These are phyloP conservation scores for Fusarium tupiense DNA, from an alignment of 2,329 filamentous ascomycete genomes.

Conservation along the genomic window DNA sequence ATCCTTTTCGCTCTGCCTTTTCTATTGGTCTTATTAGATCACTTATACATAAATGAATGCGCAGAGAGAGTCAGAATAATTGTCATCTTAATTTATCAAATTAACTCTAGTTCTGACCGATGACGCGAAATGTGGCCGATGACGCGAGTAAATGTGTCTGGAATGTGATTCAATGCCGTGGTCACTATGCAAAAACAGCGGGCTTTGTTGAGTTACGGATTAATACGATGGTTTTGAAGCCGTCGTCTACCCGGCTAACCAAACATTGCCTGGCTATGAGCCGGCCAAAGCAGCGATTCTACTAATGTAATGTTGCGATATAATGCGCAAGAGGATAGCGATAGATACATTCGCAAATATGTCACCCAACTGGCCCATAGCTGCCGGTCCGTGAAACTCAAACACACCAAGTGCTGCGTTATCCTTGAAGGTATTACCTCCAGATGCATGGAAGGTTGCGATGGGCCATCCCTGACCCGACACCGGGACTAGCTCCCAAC, in stretches of 20 bases:
- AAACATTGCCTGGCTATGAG: background rate
- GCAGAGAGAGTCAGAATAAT: no score
- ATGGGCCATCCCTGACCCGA: background rate
- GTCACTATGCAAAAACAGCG: no score
- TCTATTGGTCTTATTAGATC: no score
- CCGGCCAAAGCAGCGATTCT: background rate
- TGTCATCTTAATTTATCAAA: no score
- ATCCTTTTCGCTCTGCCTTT: no score
- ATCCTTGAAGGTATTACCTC: background rate
- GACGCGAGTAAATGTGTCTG: rapidly evolving
- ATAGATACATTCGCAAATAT: background rate
- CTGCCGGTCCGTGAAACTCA: background rate
- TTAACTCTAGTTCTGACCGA: no score
- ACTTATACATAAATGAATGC: no score
- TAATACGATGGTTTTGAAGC: no score
- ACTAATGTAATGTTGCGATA: conserved; percentile 7
- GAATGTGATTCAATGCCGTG: no score
- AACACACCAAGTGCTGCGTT: background rate
- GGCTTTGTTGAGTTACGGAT: no score
- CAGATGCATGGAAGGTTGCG: background rate
- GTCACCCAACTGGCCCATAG: background rate
- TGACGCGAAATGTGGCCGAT: no score
- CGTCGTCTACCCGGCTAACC: no score
- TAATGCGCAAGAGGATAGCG: background rate
- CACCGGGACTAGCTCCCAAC: background rate